phyloP scores from a whole-genome alignment of 257 asterid species.

The Ilex aquifolium region DNA sequence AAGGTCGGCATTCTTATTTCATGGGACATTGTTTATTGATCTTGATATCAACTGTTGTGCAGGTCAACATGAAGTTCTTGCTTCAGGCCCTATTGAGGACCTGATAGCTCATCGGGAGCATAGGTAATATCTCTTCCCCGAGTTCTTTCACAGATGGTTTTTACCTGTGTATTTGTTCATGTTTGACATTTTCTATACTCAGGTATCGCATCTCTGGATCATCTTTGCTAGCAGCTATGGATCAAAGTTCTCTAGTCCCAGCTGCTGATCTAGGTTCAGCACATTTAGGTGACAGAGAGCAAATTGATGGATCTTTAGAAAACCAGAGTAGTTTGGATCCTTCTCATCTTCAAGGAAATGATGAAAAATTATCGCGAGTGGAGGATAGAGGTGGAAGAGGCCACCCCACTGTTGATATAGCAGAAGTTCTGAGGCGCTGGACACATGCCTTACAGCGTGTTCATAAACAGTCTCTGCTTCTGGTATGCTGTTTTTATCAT shows the following conservation, averaged over 20 bases:
- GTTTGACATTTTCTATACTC: slow-evolving; percentile 21
- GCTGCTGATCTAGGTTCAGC: slow-evolving; percentile 44
- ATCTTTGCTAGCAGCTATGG: slow-evolving; percentile 85
- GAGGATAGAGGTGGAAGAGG: slow-evolving; percentile 78
- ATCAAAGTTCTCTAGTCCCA: slow-evolving; percentile 61
- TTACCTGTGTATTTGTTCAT: neutral
- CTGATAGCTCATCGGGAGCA: slow-evolving; percentile 99
- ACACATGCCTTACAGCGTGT: slow-evolving; percentile 99
- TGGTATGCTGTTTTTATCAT: slow-evolving; percentile 41
- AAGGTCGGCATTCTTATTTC: neutral
- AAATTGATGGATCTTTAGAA: slow-evolving; percentile 45
- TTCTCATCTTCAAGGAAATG: slow-evolving; percentile 39
- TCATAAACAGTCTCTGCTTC: slow-evolving; percentile 85
- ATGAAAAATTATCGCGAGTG: slow-evolving; percentile 44
- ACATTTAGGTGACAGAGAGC: slow-evolving; percentile 46
- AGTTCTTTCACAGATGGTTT: neutral
- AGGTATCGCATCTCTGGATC: slow-evolving; percentile 98
- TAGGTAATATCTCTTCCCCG: slow-evolving; percentile 40
- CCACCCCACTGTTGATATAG: slow-evolving; percentile 91
- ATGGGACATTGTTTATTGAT: slow-evolving; percentile 7
- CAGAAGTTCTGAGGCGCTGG: slow-evolving; percentile 97
- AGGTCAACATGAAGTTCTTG: slow-evolving; percentile 96
- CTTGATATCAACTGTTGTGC: slow-evolving; percentile 18
- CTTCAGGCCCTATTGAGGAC: slow-evolving; percentile 99
- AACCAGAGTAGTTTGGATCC: slow-evolving; percentile 25